Evolutionary conservation across 23 red algal genomes (phyloP), one percentile per base, ranked within the genome.

Genomic region (Cyanidiococcus yangmingshanensis): DNA sequence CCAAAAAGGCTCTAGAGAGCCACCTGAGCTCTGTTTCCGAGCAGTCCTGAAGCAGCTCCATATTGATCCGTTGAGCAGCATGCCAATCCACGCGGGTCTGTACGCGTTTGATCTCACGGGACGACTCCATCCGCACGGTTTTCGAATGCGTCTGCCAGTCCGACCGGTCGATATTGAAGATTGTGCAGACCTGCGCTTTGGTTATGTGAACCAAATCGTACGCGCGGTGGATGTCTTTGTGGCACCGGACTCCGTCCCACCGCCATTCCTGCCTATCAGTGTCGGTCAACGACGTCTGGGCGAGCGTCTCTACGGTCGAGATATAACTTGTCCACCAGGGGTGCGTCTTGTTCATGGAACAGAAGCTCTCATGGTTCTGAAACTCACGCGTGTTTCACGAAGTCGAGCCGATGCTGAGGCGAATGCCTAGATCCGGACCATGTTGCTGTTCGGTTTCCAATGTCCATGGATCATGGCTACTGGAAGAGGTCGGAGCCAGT

Each of bases 121-220:
- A 7, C 16, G 15, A 25, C 21, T 71, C 12, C 63, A 71, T 30
- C 63, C 63, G 12, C 21, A 30, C 27, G 63, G 63, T 29, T 25
- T 71, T 25, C 63, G 63, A 71, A 25, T 71, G n/a, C 63, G 63
- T 12, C n/a, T 71, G 63, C 63, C 63, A 71, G n/a, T 71, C 32
- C 63, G 63, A 17, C n/a, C 63, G 63, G 27, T 30, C 63, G 63
- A 35, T 35, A 7, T 71, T 12, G 63, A 71, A 30, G 32, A 71
- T 7, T 32, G 32, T 29, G 27, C 21, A 2, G 63, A 25, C n/a
- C 63, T 71, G 7, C 63, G 27, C 7, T 30, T 71, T 29, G 63
- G 63, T 2, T 71, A 17, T 29, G 32, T 71, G n/a, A 71, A 71
- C 63, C 27, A 30, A 29, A 25, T 71, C 63, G 63, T 35, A 25